A percentile compares a stretch with the other conserved stretches of the same genome.
Conservation (phyloP, 2,329 filamentous ascomycete species). For the Microdochium paspali region DNA sequence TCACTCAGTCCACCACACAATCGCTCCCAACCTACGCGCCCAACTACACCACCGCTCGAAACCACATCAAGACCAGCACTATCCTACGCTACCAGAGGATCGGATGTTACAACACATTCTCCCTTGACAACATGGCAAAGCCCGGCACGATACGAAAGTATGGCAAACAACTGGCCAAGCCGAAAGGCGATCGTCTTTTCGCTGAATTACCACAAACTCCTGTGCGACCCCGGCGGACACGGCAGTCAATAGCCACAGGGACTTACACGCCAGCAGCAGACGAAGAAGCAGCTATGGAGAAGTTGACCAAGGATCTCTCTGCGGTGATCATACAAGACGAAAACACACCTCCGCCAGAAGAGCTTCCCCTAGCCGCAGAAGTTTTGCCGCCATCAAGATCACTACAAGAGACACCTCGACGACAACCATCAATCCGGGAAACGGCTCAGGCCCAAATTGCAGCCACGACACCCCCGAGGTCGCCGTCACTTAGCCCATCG, state of each 20-base stretch:
- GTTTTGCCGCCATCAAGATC: constrained; percentile 5
- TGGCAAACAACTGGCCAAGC: constrained; percentile 37
- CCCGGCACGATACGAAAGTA: constrained; percentile 35
- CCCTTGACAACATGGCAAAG: constrained; percentile 31
- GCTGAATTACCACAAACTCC: constrained; percentile 43
- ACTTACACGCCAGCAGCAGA: constrained; percentile 5
- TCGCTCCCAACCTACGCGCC: too few relatives aligned
- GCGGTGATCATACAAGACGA: constrained; percentile 15
- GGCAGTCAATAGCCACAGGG: constrained; percentile 3
- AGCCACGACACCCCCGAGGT: background rate
- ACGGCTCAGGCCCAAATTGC: too few relatives aligned
- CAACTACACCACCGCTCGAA: too few relatives aligned
- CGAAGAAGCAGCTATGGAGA: constrained; percentile 14
- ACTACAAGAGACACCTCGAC: constrained; percentile 4
- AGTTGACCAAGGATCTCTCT: constrained; percentile 22
- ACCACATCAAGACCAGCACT: too few relatives aligned
- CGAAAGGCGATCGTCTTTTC: constrained; percentile 38
- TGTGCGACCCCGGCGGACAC: constrained; percentile 21
- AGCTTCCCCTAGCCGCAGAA: constrained; percentile 4
- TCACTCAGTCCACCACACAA: too few relatives aligned
- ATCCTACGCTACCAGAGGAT: too few relatives aligned
- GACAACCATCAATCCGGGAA: constrained; percentile 6
- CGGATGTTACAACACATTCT: background rate
- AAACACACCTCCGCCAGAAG: constrained; percentile 5
- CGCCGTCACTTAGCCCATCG: background rate